These are phyloP conservation scores for Neostapfia colusana DNA, from an alignment of 176 grass and related monocot genomes.

Conservation along the genomic window DNA sequence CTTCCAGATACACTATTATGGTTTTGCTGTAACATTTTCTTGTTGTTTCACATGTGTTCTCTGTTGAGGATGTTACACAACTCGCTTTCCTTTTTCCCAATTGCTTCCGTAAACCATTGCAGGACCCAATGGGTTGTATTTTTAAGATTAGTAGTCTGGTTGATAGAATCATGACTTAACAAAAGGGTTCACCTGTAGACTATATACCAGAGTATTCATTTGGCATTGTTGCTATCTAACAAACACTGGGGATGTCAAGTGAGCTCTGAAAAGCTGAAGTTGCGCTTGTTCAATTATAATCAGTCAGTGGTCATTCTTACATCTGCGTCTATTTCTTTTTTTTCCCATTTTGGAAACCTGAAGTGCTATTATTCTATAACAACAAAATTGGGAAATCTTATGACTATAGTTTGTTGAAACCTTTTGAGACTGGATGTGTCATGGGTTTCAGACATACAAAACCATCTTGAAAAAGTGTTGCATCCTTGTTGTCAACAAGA, in stretches of 20 bases:
- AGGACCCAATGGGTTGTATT: background rate
- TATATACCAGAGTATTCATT: constrained; percentile 3
- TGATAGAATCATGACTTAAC: background rate
- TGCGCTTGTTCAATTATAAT: background rate
- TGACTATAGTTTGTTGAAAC: background rate
- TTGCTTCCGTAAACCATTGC: background rate
- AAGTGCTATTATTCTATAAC: background rate
- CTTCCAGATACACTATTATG: background rate
- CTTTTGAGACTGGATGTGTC: background rate
- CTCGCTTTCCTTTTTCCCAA: background rate
- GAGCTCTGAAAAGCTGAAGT: background rate
- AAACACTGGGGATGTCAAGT: background rate
- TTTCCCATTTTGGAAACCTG: background rate
- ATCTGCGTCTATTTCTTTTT: background rate
- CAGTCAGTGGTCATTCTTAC: background rate
- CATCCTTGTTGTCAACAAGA: background rate
- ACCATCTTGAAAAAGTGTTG: constrained; percentile 4
- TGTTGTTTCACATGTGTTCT: background rate
- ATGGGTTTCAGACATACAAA: background rate
- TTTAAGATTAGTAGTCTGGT: background rate
- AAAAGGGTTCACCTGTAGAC: background rate
- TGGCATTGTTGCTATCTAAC: background rate
- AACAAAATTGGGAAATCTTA: background rate
- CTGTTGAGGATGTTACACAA: constrained; percentile 2
- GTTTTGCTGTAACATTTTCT: background rate